phyloP scores from a whole-genome alignment of 108 stramenopile genomes.

The Licmophora abbreviata region DNA sequence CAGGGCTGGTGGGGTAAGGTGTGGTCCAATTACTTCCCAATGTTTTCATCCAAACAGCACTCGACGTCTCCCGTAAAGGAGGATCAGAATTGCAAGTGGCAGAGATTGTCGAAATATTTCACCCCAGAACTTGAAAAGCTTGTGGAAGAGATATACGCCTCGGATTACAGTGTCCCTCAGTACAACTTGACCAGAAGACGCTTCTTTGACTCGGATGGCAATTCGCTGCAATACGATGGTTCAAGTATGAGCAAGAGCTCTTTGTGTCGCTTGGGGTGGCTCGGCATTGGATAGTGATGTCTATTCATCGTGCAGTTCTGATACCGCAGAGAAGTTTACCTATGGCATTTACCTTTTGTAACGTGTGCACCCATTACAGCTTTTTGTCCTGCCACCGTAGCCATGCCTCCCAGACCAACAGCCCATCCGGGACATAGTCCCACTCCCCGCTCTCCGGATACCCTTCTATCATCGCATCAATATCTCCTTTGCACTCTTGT shows the following conservation, averaged over 20 bases:
- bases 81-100: conserved; percentile 13
- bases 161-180: conserved; percentile 19
- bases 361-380: neutral
- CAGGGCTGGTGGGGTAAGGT: conserved; percentile 5
- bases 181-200: conserved; percentile 32
- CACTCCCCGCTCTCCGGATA: conserved; percentile 9
- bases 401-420: conserved; percentile 78
- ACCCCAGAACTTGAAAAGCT: conserved; percentile 8
- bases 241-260: too few relatives aligned
- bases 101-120: conserved; percentile 18
- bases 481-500: neutral
- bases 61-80: conserved; percentile 3
- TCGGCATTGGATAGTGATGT: too few relatives aligned
- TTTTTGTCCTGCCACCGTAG: conserved; percentile 15
- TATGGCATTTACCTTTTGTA: too few relatives aligned
- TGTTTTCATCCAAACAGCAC: conserved; percentile 18
- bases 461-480: neutral
- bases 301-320: too few relatives aligned
- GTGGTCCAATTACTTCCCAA: too few relatives aligned
- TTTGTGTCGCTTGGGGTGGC: too few relatives aligned
- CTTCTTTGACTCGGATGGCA: too few relatives aligned
- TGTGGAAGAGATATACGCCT: conserved; percentile 18
- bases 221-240: too few relatives aligned
- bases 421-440: conserved; percentile 80
- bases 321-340: too few relatives aligned